These are phyloP conservation scores for Neonectria neomacrospora DNA, from an alignment of 2,329 filamentous ascomycete species.

Conservation along the genomic window DNA sequence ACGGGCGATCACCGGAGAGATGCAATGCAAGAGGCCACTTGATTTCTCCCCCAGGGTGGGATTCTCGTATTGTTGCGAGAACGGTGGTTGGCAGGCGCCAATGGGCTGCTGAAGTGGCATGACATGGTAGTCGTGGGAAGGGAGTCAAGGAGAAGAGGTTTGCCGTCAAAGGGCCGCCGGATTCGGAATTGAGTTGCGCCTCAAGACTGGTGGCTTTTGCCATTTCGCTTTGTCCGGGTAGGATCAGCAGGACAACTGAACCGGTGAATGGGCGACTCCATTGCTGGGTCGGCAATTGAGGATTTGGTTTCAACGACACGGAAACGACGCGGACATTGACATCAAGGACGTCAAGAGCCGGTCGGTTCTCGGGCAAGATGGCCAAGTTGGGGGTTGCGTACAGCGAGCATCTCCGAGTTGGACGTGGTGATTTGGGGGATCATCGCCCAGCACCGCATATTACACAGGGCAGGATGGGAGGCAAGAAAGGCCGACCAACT, in stretches of 20 bases:
- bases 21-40: background rate
- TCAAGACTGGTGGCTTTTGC: slow-evolving; percentile 18
- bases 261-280: background rate
- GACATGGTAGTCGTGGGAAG: slow-evolving; percentile 1
- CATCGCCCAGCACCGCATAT: background rate
- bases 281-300: slow-evolving; percentile 3
- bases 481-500: background rate
- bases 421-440: background rate
- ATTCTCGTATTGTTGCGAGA: slow-evolving; percentile 11
- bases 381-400: slow-evolving; percentile 3
- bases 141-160: background rate
- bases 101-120: slow-evolving; percentile 14
- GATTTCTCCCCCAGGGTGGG: background rate
- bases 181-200: slow-evolving; percentile 24
- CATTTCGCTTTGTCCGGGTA: slow-evolving; percentile 4
- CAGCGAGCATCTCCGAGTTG: background rate
- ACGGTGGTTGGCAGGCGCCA: slow-evolving; percentile 15
- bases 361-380: slow-evolving; percentile 9
- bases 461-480: background rate
- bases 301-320: background rate
- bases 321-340: background rate
- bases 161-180: slow-evolving; percentile 14
- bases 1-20: slow-evolving; percentile 2
- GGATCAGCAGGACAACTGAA: slow-evolving; percentile 17
- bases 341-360: background rate